These are phyloP conservation scores for Kodamaea ohmeri DNA, from an alignment of 1,139 yeast species.

Conservation along the genomic window DNA sequence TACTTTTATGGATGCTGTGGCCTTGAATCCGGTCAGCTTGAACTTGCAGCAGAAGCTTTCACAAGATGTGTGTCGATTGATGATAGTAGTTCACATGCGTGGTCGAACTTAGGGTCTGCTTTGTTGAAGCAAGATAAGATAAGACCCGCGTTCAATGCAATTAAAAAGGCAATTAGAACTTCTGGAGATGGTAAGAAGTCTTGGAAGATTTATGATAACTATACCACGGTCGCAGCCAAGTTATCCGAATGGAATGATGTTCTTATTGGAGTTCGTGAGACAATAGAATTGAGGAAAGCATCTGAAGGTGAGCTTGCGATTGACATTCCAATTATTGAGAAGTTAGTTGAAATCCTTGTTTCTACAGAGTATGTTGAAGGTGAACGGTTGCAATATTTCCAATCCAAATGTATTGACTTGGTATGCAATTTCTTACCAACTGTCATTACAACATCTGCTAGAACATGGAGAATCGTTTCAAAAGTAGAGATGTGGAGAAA, in stretches of 20 bases:
- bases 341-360: slow-evolving; percentile 64
- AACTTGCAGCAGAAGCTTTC: slow-evolving; percentile 87
- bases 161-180: slow-evolving; percentile 69
- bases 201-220: slow-evolving; percentile 93
- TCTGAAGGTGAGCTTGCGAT: slow-evolving; percentile 63
- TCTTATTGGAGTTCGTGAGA: slow-evolving; percentile 62
- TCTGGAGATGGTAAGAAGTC: slow-evolving; percentile 66
- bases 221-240: slow-evolving; percentile 75
- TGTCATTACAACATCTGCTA: slow-evolving; percentile 65
- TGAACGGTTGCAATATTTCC: slow-evolving; percentile 52
- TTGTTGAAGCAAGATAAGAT: slow-evolving; percentile 61
- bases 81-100: slow-evolving; percentile 76
- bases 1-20: slow-evolving; percentile 91
- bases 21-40: slow-evolving; percentile 67
- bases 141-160: slow-evolving; percentile 78
- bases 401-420: slow-evolving; percentile 65
- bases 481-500: slow-evolving; percentile 84
- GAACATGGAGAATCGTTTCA: slow-evolving; percentile 82
- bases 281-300: slow-evolving; percentile 48
- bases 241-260: slow-evolving; percentile 87
- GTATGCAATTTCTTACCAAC: slow-evolving; percentile 64
- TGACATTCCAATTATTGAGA: slow-evolving; percentile 75
- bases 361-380: slow-evolving; percentile 45
- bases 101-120: slow-evolving; percentile 94
- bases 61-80: slow-evolving; percentile 88